These are phyloP conservation scores for Gryganskiella cystojenkinii DNA, from an alignment of 192 early-diverging fungal species.

Conservation along the genomic window DNA sequence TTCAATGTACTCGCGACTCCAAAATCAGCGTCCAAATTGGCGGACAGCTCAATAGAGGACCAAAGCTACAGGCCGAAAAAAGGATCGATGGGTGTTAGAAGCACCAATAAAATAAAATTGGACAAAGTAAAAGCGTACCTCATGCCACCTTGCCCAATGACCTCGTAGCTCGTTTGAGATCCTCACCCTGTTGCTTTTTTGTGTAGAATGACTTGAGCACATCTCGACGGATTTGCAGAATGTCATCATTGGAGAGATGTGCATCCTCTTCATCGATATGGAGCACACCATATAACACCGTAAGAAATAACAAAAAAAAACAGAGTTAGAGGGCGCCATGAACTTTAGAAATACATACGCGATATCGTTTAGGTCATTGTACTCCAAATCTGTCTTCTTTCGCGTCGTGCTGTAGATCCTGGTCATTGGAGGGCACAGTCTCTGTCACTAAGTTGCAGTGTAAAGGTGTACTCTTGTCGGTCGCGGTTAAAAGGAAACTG, in stretches of 20 bases:
- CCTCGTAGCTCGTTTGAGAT: slow-evolving; percentile 5
- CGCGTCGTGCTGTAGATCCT: too few species aligned
- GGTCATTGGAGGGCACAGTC: too few species aligned
- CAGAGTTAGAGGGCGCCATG: not conserved
- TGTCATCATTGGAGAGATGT: slow-evolving; percentile 11
- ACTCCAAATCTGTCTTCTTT: too few species aligned
- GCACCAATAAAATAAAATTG: not conserved
- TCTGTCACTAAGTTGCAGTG: too few species aligned
- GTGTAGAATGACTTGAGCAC: slow-evolving; percentile 4
- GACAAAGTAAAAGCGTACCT: slow-evolving; percentile 9
- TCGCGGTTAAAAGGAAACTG: too few species aligned
- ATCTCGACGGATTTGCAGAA: slow-evolving; percentile 12
- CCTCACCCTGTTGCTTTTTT: not conserved
- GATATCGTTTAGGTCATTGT: too few species aligned
- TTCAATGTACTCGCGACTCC: slow-evolving; percentile 2
- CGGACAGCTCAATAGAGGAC: slow-evolving; percentile 2
- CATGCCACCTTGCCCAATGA: slow-evolving; percentile 2
- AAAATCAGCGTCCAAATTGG: not conserved
- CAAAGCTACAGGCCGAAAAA: slow-evolving; percentile 2
- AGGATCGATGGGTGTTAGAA: not conserved
- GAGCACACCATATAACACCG: slow-evolving; percentile 1
- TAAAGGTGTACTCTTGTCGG: too few species aligned
- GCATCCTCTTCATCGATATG: slow-evolving; percentile 13
- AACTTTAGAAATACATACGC: slow-evolving; percentile 3
- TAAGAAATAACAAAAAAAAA: slow-evolving; percentile 8